These are phyloP conservation scores for Debaryomyces maramus DNA, from an alignment of 805 yeast genomes.

Conservation along the genomic window DNA sequence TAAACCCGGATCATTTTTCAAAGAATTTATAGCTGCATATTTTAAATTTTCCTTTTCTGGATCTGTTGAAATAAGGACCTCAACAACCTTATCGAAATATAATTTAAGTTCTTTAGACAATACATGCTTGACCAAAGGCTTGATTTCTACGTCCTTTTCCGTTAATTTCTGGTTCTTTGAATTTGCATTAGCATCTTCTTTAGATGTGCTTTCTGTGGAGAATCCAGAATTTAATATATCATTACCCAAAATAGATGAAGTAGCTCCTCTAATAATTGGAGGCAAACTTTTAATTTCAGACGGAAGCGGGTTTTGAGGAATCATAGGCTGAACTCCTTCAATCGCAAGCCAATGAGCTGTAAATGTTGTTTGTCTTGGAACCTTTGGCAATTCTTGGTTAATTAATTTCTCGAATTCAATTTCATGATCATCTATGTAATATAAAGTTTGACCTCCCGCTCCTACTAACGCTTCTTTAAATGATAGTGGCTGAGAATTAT, in stretches of 20 bases:
- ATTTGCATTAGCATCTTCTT: slow-evolving; percentile 13
- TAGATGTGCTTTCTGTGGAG: slow-evolving; percentile 10
- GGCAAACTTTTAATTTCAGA: slow-evolving; percentile 77
- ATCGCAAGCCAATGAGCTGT: slow-evolving; percentile 98
- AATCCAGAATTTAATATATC: slow-evolving; percentile 36
- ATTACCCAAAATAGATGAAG: slow-evolving; percentile 45
- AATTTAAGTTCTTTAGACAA: slow-evolving; percentile 90
- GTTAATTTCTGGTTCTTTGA: slow-evolving; percentile 23
- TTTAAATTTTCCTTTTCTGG: slow-evolving; percentile 58
- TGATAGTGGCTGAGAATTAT: slow-evolving; percentile 64
- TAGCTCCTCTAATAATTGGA: slow-evolving; percentile 81
- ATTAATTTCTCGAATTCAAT: slow-evolving; percentile 91
- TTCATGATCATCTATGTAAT: slow-evolving; percentile 89
- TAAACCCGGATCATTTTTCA: slow-evolving; percentile 90
- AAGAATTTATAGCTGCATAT: slow-evolving; percentile 79
- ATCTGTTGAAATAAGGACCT: slow-evolving; percentile 64
- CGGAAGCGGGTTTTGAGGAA: slow-evolving; percentile 91
- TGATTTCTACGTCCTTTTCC: slow-evolving; percentile 60
- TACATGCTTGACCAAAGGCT: slow-evolving; percentile 93
- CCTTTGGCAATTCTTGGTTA: slow-evolving; percentile 92
- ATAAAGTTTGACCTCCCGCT: slow-evolving; percentile 84
- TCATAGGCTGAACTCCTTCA: slow-evolving; percentile 97
- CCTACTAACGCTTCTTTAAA: slow-evolving; percentile 87
- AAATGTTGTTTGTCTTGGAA: slow-evolving; percentile 87
- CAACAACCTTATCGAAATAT: slow-evolving; percentile 86